Conservation (phyloP, 768 basidiomycete species). For the Botryobasidium botryosum region DNA sequence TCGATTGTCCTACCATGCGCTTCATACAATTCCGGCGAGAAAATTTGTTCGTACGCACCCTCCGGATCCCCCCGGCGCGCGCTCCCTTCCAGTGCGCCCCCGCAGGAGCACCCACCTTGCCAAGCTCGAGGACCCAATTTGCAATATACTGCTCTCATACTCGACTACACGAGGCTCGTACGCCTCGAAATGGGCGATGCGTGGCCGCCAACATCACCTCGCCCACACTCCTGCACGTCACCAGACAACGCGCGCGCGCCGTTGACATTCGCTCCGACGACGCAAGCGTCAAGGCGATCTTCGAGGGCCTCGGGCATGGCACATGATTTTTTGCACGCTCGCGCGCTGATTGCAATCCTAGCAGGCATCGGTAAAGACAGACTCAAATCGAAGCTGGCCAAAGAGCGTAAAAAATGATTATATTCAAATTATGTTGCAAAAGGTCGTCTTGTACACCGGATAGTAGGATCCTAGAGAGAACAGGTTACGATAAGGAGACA, state of each 20-base stretch:
- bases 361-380: too few species aligned
- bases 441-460: too few species aligned
- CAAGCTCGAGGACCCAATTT: conserved; percentile 78
- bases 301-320: conserved; percentile 54
- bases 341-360: conserved; percentile 51
- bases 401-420: too few species aligned
- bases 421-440: too few species aligned
- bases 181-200: conserved; percentile 57
- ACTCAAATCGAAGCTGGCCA: too few species aligned
- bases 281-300: conserved; percentile 38
- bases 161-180: conserved; percentile 82
- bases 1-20: background rate
- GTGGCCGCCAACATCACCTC: conserved; percentile 57
- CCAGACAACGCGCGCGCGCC: conserved; percentile 84
- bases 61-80: conserved; percentile 6
- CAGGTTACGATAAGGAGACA: too few species aligned
- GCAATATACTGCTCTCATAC: conserved; percentile 73
- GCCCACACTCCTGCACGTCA: conserved; percentile 70
- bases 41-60: conserved; percentile 48
- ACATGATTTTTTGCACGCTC: conserved; percentile 61
- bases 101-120: conserved; percentile 74
- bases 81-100: conserved; percentile 6
- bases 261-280: conserved; percentile 70
- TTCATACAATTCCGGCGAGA: conserved; percentile 39
- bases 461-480: too few species aligned